Base-by-base conservation (phyloP, 2,329 filamentous ascomycete genomes). In the Ciborinia camelliae region DNA sequence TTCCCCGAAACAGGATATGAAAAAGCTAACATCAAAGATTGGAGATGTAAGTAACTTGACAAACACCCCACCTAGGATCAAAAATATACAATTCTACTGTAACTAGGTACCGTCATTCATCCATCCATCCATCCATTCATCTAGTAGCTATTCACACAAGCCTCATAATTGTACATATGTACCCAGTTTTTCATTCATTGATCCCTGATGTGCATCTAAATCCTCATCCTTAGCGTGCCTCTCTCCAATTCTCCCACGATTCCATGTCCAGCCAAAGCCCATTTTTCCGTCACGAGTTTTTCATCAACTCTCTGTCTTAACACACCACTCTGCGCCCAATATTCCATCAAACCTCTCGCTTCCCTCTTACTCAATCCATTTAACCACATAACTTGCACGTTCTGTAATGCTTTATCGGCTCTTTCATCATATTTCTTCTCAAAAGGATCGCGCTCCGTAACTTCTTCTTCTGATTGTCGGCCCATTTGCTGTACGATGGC, bases 291-390 rank as follows among this genome's bases (percentile, higher is more conserved):
- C 43, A 97, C 89, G 68, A 84, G 82, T 68, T 80, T 80, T 73
- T 93, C 87, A 72, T 90, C 88, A 58, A 97, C 82, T 53, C 80
- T 82, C 67, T 84, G 81, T 68, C 90, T 85, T 74, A 96, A 76
- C 75, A 97, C 81, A 15, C 94, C 95, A 76, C 91, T 96, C 43
- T 86, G 86, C 6, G 91, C 92, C 82, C 94, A 98, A 79, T 97
- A 98, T 80, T 97, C 92, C 86, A 98, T 89, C 71, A 96, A 81
- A 0, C 86, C 83, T 66, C 89, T 85, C 14, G 91, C 87, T 78
- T 98, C 94, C 12, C 15, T 78, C 77, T 88, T 90, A 71, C 81
- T 88, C 70, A 97, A 73, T 10, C 91, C 90, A 50, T 84, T 81
- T 26, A 97, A 74, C 26, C 84, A 82, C 62, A 87, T 69, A 2